Evolutionary conservation across 2,329 filamentous ascomycete species (phyloP), one percentile per base, ranked within the genome.

Genomic region (Fusarium sp.): DNA sequence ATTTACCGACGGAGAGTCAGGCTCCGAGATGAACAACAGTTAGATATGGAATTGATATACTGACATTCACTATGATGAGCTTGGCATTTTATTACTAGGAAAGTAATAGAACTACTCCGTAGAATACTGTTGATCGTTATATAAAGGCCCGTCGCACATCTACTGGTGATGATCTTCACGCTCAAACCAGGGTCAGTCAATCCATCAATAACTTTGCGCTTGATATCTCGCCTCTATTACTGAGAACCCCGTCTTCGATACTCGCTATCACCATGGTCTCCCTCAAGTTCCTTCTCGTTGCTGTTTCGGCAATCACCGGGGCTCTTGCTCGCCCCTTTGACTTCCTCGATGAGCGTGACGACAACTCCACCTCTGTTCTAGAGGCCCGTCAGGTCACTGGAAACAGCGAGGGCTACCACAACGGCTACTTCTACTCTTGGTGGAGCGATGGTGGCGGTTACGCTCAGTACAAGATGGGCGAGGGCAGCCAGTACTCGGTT

Each of bases 401-500:
- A 1, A 62, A 62, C 33, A 54, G 56, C 3, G 58, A 61, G 19
- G 58, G 58, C 0, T 46, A 46, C 14, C 56, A 62, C 2, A 62
- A 62, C 8, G 58, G 58, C 15, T 62, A 62, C 56, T 62, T 62
- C 40, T 62, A 62, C 56, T 62, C 58, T n/a, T 62, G 58, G 58
- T 62, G 58, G 58, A 41, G 46, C n/a, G 58, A 62, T 6, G 58
- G 58, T 1, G 56, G 56, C 6, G 58, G 58, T 1, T 62, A 62
- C 25, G 58, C 56, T 2, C 49, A 62, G 25, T 62, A 62, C 40
- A 23, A 1, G 0, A 62, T 62, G 58, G 58, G 58, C 7, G 58
- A 62, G 33, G 58, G 58, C 4, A 62, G 58, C 4, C 46, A 40
- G 20, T 62, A 62, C 33, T 0, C 3, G 40, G 56, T 62, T 27